Evolutionary conservation across 805 yeast species (phyloP).

Genomic region (Tanozyma kutaoensis): DNA sequence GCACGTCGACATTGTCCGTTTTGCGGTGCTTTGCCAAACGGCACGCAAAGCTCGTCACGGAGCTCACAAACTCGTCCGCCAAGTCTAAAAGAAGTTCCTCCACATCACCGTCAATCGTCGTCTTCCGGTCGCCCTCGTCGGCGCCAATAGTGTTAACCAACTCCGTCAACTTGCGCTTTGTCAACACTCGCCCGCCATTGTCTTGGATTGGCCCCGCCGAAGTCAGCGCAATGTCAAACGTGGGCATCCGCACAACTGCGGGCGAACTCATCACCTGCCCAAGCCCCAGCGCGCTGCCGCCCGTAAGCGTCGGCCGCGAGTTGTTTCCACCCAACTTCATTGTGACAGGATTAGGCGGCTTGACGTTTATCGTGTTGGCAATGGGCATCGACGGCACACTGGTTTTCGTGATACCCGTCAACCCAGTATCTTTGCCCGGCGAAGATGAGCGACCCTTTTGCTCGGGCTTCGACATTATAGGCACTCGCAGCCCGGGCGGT

Average conservation of each 20-base stretch:
- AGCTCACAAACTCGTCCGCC: slow-evolving; percentile 90
- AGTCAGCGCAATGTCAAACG: slow-evolving; percentile 48
- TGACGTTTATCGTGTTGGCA: slow-evolving; percentile 53
- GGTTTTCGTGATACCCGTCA: slow-evolving; percentile 33
- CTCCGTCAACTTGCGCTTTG: slow-evolving; percentile 82
- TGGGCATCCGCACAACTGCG: slow-evolving; percentile 59
- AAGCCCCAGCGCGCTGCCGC: slow-evolving; percentile 67
- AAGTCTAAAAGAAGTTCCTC: slow-evolving; percentile 82
- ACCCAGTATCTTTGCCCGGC: too few relatives aligned
- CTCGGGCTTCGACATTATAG: too few relatives aligned
- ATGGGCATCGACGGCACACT: slow-evolving; percentile 59
- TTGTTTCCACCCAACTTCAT: slow-evolving; percentile 38
- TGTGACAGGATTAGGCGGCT: slow-evolving; percentile 51
- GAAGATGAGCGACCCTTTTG: too few relatives aligned
- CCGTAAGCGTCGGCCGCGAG: slow-evolving; percentile 64
- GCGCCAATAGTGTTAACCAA: slow-evolving; percentile 71
- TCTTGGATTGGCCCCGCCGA: slow-evolving; percentile 21
- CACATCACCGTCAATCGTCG: slow-evolving; percentile 88
- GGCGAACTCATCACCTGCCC: slow-evolving; percentile 62
- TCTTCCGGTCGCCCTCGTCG: slow-evolving; percentile 85
- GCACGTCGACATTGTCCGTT: slow-evolving; percentile 73
- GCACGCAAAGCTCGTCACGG: slow-evolving; percentile 89
- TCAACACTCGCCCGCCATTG: slow-evolving; percentile 69
- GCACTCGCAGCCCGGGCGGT: too few relatives aligned
- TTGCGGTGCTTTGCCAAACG: slow-evolving; percentile 90